These are phyloP conservation scores for Groenewaldozyma sp. DNA, from an alignment of 1,139 yeast species.

Conservation along the genomic window DNA sequence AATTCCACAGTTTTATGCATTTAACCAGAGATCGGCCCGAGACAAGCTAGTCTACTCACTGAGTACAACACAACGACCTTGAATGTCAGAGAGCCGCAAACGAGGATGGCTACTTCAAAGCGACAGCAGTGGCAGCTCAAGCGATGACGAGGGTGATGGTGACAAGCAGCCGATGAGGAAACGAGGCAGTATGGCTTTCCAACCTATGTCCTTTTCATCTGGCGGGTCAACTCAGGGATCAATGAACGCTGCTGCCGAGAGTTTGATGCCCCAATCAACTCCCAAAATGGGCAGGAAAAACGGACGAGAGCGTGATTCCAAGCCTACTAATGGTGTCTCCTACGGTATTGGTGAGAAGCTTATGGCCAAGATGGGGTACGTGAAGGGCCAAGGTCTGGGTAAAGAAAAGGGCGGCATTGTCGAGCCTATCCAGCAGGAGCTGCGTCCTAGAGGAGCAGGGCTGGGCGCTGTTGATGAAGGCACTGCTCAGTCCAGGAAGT, in stretches of 20 bases:
- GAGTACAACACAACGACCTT: too few relatives aligned
- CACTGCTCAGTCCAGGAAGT: slow-evolving; percentile 18
- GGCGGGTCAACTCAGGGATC: neutral
- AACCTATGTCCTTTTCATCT: neutral
- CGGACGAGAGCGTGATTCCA: neutral
- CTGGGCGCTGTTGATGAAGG: slow-evolving; percentile 51
- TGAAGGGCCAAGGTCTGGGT: slow-evolving; percentile 78
- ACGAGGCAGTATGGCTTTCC: neutral
- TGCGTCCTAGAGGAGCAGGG: slow-evolving; percentile 58
- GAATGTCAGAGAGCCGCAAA: neutral
- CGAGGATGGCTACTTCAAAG: neutral
- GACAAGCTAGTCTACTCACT: too few relatives aligned
- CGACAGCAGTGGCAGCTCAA: neutral
- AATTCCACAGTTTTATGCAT: too few relatives aligned
- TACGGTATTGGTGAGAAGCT: slow-evolving; percentile 86
- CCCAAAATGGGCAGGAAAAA: neutral
- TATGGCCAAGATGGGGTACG: slow-evolving; percentile 79
- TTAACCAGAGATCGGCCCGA: too few relatives aligned
- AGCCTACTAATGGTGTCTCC: slow-evolving; percentile 3
- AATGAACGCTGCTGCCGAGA: neutral
- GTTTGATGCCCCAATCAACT: neutral
- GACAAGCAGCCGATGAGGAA: neutral
- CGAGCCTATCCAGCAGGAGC: slow-evolving; percentile 63
- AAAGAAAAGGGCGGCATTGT: slow-evolving; percentile 58
- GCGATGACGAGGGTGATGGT: neutral